Percentiles rank a stretch among this genome's conserved stretches.
Conservation (phyloP, 2,329 filamentous ascomycete species). For the Colletotrichum gloeosporioides region DNA sequence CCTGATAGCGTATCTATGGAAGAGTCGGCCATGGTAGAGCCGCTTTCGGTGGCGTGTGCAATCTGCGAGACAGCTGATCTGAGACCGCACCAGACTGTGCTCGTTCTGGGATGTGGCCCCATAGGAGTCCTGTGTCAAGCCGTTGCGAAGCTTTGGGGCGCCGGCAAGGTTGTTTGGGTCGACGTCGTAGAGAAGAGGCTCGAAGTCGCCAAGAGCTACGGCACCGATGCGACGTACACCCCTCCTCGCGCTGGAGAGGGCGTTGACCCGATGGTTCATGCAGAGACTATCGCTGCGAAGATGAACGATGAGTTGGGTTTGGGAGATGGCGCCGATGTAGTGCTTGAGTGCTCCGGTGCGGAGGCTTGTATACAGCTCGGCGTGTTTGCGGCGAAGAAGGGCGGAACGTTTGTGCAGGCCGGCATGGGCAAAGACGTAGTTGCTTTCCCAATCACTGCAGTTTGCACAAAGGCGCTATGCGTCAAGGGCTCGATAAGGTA, state of each 20-base stretch:
- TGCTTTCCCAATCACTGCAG: neutral
- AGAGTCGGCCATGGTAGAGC: neutral
- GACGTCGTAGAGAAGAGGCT: neutral
- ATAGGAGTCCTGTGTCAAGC: neutral
- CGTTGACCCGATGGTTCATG: neutral
- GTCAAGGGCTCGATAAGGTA: neutral
- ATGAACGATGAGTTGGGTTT: neutral
- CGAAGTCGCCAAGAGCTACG: neutral
- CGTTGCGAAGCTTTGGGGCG: neutral
- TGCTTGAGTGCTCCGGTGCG: slow-evolving; percentile 45
- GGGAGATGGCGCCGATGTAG: neutral
- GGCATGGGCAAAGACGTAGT: neutral
- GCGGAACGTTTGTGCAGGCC: neutral
- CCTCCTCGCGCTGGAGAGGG: neutral
- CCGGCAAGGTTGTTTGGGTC: neutral
- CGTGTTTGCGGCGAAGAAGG: neutral
- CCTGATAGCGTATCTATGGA: neutral
- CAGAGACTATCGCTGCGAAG: neutral
- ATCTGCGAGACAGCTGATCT: neutral
- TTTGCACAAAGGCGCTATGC: neutral
- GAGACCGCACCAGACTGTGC: neutral
- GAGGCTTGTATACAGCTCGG: neutral
- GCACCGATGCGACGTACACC: neutral
- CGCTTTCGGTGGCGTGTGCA: neutral
- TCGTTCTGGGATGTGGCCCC: neutral